Conservation (phyloP, 192 early-diverging fungal species). For the Coemansia sp. region DNA sequence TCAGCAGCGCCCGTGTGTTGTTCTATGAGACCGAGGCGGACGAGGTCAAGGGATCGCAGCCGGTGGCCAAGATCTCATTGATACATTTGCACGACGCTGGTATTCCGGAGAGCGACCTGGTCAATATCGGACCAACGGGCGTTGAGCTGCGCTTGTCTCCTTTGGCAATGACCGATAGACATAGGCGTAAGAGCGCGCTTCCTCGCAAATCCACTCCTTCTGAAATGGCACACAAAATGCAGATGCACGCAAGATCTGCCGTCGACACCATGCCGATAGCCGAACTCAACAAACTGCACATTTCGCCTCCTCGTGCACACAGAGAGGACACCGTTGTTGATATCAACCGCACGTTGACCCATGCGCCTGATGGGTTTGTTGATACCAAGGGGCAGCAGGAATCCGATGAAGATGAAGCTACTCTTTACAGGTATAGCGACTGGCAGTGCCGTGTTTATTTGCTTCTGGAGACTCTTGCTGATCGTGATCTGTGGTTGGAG, state of each 20-base stretch:
- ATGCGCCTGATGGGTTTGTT: slow-evolving; percentile 13
- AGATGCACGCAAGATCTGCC: neutral
- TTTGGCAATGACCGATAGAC: slow-evolving; percentile 55
- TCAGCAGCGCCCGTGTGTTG: slow-evolving; percentile 36
- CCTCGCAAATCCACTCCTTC: slow-evolving; percentile 21
- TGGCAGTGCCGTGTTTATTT: slow-evolving; percentile 58
- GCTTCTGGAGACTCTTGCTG: slow-evolving; percentile 37
- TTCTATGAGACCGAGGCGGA: slow-evolving; percentile 45
- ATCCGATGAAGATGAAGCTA: slow-evolving; percentile 30
- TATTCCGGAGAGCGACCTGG: slow-evolving; percentile 40
- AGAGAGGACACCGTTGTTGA: neutral
- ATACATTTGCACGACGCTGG: slow-evolving; percentile 44
- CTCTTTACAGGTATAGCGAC: slow-evolving; percentile 35
- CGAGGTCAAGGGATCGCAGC: slow-evolving; percentile 22
- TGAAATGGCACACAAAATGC: neutral
- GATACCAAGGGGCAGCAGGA: neutral
- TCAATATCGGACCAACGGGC: slow-evolving; percentile 50
- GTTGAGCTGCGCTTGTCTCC: slow-evolving; percentile 51
- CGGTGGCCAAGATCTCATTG: slow-evolving; percentile 42
- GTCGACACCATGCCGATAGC: slow-evolving; percentile 1
- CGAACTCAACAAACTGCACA: neutral
- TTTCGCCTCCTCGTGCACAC: neutral
- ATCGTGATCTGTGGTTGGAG: slow-evolving; percentile 45
- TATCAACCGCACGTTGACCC: slow-evolving; percentile 14
- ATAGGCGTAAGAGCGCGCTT: slow-evolving; percentile 50